Evolutionary conservation across 2,329 filamentous ascomycete genomes (phyloP).

Genomic region (Zalaria obscura): DNA sequence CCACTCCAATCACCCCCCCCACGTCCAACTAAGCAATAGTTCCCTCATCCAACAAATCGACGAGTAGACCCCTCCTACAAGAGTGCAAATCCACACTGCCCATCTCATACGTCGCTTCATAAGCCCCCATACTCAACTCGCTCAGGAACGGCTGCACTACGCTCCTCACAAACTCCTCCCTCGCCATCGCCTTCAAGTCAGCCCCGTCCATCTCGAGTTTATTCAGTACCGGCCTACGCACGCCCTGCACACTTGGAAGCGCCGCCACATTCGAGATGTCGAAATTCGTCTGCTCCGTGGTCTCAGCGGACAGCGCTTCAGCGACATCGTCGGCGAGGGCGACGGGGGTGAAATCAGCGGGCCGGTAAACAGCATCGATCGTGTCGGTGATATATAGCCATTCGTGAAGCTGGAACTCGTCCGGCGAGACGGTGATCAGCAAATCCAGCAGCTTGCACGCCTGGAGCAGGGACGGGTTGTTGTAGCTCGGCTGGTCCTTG

Average conservation of each 20-base stretch:
- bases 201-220: constrained; percentile 42
- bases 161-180: constrained; percentile 54
- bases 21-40: constrained; percentile 25
- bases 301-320: constrained; percentile 48
- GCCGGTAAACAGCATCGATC: constrained; percentile 84
- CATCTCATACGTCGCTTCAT: constrained; percentile 87
- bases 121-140: constrained; percentile 81
- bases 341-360: constrained; percentile 51
- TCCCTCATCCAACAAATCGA: constrained; percentile 25
- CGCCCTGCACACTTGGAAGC: constrained; percentile 7
- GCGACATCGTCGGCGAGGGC: constrained; percentile 76
- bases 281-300: constrained; percentile 16
- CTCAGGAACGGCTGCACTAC: constrained; percentile 80
- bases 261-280: background rate
- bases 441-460: constrained; percentile 88
- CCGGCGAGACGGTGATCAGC: constrained; percentile 71
- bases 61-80: constrained; percentile 29
- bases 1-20: too few species aligned
- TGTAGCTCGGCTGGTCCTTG: constrained; percentile 60
- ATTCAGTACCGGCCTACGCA: constrained; percentile 29
- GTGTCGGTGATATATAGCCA: constrained; percentile 98
- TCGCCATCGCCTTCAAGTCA: constrained; percentile 38
- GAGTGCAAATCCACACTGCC: constrained; percentile 49
- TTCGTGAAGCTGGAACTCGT: constrained; percentile 96
- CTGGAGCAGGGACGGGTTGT: constrained; percentile 64